phyloP scores from a whole-genome alignment of 1,139 yeast species.

The Candida frijolesensis region DNA sequence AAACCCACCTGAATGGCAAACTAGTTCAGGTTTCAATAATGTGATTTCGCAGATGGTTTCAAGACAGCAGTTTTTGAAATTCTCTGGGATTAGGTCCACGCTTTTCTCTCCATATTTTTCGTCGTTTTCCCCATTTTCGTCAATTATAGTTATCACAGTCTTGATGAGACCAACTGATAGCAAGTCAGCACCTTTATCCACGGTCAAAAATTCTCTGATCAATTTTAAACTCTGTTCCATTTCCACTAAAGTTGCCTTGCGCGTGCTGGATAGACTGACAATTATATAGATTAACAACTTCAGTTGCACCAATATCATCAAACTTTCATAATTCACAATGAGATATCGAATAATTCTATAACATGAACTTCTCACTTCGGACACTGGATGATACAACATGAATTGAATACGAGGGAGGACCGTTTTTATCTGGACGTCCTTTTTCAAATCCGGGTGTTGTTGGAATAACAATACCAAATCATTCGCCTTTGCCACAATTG shows the following conservation, averaged over 20 bases:
- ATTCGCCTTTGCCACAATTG: slow-evolving; percentile 61
- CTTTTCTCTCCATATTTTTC: slow-evolving; percentile 9
- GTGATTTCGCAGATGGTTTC: slow-evolving; percentile 78
- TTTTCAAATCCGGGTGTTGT: slow-evolving; percentile 60
- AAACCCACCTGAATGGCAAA: slow-evolving; percentile 68
- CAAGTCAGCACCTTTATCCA: slow-evolving; percentile 57
- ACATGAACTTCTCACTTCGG: slow-evolving; percentile 74
- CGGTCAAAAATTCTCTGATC: slow-evolving; percentile 60
- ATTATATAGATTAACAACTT: slow-evolving; percentile 66
- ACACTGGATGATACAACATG: slow-evolving; percentile 57
- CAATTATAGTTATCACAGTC: slow-evolving; percentile 72
- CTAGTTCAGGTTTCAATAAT: slow-evolving; percentile 59
- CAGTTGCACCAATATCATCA: slow-evolving; percentile 46
- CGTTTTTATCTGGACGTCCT: slow-evolving; percentile 65
- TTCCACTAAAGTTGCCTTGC: slow-evolving; percentile 54
- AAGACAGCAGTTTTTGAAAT: slow-evolving; percentile 53
- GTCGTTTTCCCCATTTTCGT: slow-evolving; percentile 43
- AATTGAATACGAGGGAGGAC: slow-evolving; percentile 63
- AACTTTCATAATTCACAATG: slow-evolving; percentile 55
- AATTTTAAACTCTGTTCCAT: slow-evolving; percentile 80
- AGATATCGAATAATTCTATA: slow-evolving; percentile 72
- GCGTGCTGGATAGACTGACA: slow-evolving; percentile 57
- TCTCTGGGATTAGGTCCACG: slow-evolving; percentile 32
- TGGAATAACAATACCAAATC: slow-evolving; percentile 60
- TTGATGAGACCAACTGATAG: slow-evolving; percentile 69